Conservation (phyloP, 169 alveolate genomes). For the Plasmodium adleri region DNA sequence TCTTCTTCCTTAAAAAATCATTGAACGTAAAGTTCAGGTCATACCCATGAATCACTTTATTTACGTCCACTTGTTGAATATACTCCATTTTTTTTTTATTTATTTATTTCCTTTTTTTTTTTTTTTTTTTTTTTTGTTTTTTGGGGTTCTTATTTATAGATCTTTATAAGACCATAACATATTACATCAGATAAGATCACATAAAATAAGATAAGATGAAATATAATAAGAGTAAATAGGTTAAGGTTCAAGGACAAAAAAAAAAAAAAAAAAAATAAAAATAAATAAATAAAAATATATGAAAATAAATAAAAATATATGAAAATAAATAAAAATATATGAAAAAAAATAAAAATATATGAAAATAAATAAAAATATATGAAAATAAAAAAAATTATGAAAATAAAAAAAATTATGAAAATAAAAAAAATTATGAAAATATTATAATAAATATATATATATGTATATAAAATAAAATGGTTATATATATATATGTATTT, state of each 20-base stretch:
- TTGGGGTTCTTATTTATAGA: too few species aligned
- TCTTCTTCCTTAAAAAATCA: slow-evolving; percentile 10
- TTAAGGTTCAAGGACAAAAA: slow-evolving; percentile 5
- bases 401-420: neutral
- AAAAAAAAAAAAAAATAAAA: slow-evolving; percentile 1
- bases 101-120: neutral
- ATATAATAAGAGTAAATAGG: neutral
- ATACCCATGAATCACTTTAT: slow-evolving; percentile 39
- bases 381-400: neutral
- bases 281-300: neutral
- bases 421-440: neutral
- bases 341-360: neutral
- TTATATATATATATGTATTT: neutral
- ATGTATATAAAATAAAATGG: neutral
- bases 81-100: slow-evolving; percentile 27
- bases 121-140: neutral
- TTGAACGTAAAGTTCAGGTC: slow-evolving; percentile 8
- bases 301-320: neutral
- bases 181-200: too few species aligned
- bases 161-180: too few species aligned
- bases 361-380: neutral
- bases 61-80: slow-evolving; percentile 41
- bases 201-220: neutral
- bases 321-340: neutral
- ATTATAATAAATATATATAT: neutral